Conservation (phyloP, 1,284 basidiomycete genomes). For the Malassezia vespertilionis region DNA sequence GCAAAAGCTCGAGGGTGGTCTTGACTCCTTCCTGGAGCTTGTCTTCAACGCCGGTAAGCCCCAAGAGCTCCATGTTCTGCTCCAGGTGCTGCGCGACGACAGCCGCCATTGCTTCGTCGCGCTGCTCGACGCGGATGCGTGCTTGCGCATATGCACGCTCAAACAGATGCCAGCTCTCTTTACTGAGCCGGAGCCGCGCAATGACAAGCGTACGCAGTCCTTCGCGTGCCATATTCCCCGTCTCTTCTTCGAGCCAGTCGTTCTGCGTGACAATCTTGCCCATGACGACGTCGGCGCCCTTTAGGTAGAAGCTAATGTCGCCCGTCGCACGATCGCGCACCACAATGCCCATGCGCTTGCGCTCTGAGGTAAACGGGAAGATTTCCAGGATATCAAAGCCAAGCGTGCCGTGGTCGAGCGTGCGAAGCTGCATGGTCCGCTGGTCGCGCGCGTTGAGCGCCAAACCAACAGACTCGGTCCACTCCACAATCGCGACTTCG, state of each 20-base stretch:
- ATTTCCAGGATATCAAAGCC: slow-evolving; percentile 79
- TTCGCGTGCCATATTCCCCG: slow-evolving; percentile 95
- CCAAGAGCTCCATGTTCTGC: slow-evolving; percentile 77
- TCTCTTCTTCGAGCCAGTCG: slow-evolving; percentile 98
- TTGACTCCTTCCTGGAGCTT: slow-evolving; percentile 96
- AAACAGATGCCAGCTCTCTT: slow-evolving; percentile 64
- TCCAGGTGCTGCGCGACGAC: slow-evolving; percentile 73
- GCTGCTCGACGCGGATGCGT: slow-evolving; percentile 55
- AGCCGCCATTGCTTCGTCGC: slow-evolving; percentile 65
- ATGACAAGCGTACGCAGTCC: slow-evolving; percentile 88
- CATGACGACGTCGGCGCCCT: slow-evolving; percentile 98
- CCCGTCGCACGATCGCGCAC: slow-evolving; percentile 66
- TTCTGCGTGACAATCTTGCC: slow-evolving; percentile 82
- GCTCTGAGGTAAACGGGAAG: slow-evolving; percentile 94
- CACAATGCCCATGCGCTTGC: slow-evolving; percentile 97
- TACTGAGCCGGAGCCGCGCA: slow-evolving; percentile 65
- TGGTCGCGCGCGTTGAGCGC: slow-evolving; percentile 78
- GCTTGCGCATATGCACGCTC: slow-evolving; percentile 66
- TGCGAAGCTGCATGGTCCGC: slow-evolving; percentile 57
- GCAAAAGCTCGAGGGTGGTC: slow-evolving; percentile 76
- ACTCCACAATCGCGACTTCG: slow-evolving; percentile 97
- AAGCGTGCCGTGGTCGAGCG: slow-evolving; percentile 47
- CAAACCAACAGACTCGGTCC: slow-evolving; percentile 88
- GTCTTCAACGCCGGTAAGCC: slow-evolving; percentile 94
- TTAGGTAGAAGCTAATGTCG: slow-evolving; percentile 81